Evolutionary conservation across 2,329 filamentous ascomycete species (phyloP).

Genomic region (Dactylonectria estremocensis): DNA sequence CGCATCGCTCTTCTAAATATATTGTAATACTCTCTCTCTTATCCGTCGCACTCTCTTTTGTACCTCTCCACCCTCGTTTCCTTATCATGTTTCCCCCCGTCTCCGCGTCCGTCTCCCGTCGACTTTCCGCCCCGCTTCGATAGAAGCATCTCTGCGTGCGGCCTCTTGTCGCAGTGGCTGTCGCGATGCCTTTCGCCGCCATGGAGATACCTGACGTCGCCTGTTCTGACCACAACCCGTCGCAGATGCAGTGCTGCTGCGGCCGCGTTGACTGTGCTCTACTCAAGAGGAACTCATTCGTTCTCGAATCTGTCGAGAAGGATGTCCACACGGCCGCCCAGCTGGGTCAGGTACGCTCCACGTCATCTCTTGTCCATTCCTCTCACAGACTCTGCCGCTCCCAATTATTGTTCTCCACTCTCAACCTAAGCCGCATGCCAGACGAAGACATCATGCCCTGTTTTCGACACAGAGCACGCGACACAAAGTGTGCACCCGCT

Average conservation of each 20-base stretch:
- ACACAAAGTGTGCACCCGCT: constrained; percentile 63
- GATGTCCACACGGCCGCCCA: constrained; percentile 90
- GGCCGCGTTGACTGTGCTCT: constrained; percentile 84
- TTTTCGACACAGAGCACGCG: constrained; percentile 8
- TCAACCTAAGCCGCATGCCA: constrained; percentile 43
- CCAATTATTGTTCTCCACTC: neutral
- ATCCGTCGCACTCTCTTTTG: neutral
- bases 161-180: constrained; percentile 8
- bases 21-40: neutral
- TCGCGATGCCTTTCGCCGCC: constrained; percentile 35
- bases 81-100: constrained; percentile 24
- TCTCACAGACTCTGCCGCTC: constrained; percentile 23
- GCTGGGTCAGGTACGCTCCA: constrained; percentile 87
- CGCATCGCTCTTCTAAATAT: neutral
- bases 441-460: constrained; percentile 6
- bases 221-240: constrained; percentile 45
- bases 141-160: constrained; percentile 6
- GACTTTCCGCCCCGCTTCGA: constrained; percentile 28
- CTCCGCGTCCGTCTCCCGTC: constrained; percentile 15
- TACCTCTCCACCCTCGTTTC: neutral
- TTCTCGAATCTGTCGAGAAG: constrained; percentile 86
- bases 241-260: constrained; percentile 82
- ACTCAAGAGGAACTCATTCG: constrained; percentile 83
- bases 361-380: constrained; percentile 44
- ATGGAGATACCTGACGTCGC: constrained; percentile 47